Evolutionary conservation across 257 asterid genomes (phyloP).

Genomic region (Fraxinus americana): DNA sequence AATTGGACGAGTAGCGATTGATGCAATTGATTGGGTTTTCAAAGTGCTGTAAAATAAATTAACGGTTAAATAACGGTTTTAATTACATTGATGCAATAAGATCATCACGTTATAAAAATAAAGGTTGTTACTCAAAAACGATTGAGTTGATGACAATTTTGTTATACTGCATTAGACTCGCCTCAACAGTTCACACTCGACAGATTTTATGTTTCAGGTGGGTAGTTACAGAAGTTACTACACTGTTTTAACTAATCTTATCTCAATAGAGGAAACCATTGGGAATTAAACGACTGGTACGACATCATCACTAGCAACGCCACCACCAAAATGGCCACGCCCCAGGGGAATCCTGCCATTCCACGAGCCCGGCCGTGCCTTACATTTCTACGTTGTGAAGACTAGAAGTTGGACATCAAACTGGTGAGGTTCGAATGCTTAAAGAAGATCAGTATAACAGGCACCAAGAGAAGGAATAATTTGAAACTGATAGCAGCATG

Average conservation of each 20-base stretch:
- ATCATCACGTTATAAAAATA: not conserved
- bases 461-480: conserved; percentile 49
- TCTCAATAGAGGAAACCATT: conserved; percentile 48
- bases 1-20: too few relatives aligned
- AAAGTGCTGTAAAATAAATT: too few relatives aligned
- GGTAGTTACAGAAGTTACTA: too few relatives aligned
- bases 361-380: conserved; percentile 28
- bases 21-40: too few relatives aligned
- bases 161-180: not conserved
- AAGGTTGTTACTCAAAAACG: not conserved
- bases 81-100: too few relatives aligned
- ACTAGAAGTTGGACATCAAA: conserved; percentile 35
- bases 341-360: conserved; percentile 58
- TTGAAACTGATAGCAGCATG: conserved; percentile 38
- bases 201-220: too few relatives aligned
- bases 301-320: conserved; percentile 53
- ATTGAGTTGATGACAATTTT: too few relatives aligned
- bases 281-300: conserved; percentile 61
- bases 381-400: conserved; percentile 26
- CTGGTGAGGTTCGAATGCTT: conserved; percentile 32
- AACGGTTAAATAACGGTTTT: too few relatives aligned
- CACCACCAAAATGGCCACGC: conserved; percentile 47
- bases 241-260: conserved; percentile 31
- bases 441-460: conserved; percentile 43
- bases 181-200: not conserved